These are phyloP conservation scores for Croton laevigatus DNA, from an alignment of 441 rosid species.

Conservation along the genomic window DNA sequence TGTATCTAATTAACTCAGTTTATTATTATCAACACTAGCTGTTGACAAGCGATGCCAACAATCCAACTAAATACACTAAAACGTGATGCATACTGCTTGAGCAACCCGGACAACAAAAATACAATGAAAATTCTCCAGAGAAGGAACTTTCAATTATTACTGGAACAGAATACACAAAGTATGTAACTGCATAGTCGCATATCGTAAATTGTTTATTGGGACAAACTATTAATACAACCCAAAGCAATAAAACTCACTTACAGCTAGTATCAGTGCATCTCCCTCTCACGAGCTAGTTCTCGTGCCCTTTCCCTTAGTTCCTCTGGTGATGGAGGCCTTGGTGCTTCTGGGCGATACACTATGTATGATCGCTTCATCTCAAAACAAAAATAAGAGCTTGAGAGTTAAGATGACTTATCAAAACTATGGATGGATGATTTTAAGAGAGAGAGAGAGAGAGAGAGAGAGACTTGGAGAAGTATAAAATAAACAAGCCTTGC, in stretches of 20 bases:
- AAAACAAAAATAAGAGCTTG: slow-evolving; percentile 19
- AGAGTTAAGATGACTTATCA: background rate
- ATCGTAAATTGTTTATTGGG: no score
- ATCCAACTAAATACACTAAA: background rate
- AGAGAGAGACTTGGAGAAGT: background rate
- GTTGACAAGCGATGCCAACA: background rate
- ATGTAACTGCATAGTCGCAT: background rate
- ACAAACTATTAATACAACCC: background rate
- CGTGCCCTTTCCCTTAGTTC: slow-evolving; percentile 85
- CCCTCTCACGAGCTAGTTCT: slow-evolving; percentile 67
- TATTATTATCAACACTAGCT: background rate
- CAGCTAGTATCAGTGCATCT: slow-evolving; percentile 29
- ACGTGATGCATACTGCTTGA: background rate
- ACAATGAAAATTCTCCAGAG: slow-evolving; percentile 2
- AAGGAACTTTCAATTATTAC: slow-evolving; percentile 6
- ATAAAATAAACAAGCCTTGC: background rate
- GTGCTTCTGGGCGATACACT: slow-evolving; percentile 66
- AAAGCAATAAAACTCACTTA: slow-evolving; percentile 17
- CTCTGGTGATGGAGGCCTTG: slow-evolving; percentile 79
- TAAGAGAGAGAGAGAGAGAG: no score
- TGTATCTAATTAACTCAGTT: no score
- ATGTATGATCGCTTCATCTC: slow-evolving; percentile 63
- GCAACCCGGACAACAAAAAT: background rate
- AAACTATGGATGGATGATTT: background rate
- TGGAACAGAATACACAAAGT: slow-evolving; percentile 8